Percentiles rank a stretch among this genome's conserved stretches.
Evolutionary conservation across 1,284 basidiomycete genomes (phyloP).

Genomic region (Trametes sp.): DNA sequence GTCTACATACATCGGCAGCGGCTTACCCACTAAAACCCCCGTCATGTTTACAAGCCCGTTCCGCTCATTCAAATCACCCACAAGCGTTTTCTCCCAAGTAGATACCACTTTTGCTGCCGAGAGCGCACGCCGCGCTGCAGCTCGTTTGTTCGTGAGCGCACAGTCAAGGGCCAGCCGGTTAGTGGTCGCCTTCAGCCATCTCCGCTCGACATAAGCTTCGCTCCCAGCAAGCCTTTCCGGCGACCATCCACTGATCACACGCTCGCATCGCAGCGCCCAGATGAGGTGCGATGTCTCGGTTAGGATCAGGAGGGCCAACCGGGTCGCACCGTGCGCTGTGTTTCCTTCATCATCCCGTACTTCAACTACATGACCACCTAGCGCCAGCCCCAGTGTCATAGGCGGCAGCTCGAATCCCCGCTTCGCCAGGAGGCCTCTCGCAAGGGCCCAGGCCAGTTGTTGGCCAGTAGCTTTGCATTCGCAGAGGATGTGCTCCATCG

Average conservation of each 20-base stretch:
- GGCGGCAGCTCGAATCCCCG: neutral
- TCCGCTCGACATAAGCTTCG: no score
- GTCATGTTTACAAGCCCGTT: no score
- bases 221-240: neutral
- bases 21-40: no score
- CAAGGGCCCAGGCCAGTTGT: neutral
- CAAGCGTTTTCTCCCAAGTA: no score
- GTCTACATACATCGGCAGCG: no score
- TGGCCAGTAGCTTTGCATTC: neutral
- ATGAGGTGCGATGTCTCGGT: slow-evolving; percentile 42
- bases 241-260: slow-evolving; percentile 20
- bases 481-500: neutral
- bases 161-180: no score
- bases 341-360: neutral
- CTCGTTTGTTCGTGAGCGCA: no score
- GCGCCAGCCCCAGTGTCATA: neutral
- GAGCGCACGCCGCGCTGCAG: no score
- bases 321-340: neutral
- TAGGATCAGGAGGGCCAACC: slow-evolving; percentile 38
- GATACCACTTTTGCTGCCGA: no score
- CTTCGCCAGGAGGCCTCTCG: neutral
- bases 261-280: slow-evolving; percentile 38
- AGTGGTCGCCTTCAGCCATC: no score
- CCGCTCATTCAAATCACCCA: no score
- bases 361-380: neutral